These are phyloP conservation scores for Halenospora varia DNA, from an alignment of 495 filamentous ascomycete genomes.

Conservation along the genomic window DNA sequence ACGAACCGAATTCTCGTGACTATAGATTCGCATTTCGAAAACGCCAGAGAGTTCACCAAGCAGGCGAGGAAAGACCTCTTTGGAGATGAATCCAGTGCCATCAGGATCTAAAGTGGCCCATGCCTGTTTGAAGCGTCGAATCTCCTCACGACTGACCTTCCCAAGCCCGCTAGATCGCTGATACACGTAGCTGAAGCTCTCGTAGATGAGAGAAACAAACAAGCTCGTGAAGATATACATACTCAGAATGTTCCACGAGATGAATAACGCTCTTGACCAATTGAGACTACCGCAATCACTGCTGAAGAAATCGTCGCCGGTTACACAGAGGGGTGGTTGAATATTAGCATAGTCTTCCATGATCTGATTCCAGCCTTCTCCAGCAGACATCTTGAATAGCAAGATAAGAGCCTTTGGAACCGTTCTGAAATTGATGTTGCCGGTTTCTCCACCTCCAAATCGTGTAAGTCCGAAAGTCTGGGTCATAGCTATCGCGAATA, in stretches of 20 bases:
- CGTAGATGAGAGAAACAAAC: constrained; percentile 98
- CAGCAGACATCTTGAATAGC: constrained; percentile 86
- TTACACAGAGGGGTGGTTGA: constrained; percentile 69
- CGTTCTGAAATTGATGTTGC: constrained; percentile 88
- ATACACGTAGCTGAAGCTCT: constrained; percentile 99
- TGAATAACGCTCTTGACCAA: constrained; percentile 87
- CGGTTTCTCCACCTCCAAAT: constrained; percentile 67
- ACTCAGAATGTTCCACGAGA: constrained; percentile 97
- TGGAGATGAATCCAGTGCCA: constrained; percentile 86
- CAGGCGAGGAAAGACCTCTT: constrained; percentile 85
- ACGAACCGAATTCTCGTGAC: constrained; percentile 78
- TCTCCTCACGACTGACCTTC: constrained; percentile 83
- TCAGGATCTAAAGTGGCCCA: constrained; percentile 94
- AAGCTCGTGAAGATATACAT: constrained; percentile 99
- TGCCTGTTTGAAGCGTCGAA: constrained; percentile 94
- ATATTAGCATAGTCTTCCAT: constrained; percentile 95
- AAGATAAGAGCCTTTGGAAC: constrained; percentile 92
- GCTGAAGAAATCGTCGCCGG: constrained; percentile 61
- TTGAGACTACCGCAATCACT: constrained; percentile 87
- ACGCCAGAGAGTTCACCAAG: constrained; percentile 89
- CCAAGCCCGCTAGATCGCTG: constrained; percentile 87
- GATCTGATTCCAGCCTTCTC: constrained; percentile 92
- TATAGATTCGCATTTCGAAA: constrained; percentile 97
- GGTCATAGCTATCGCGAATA: constrained; percentile 93
- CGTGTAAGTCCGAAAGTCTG: constrained; percentile 95